phyloP scores from a whole-genome alignment of 805 yeast genomes.

The Vanderwaltozyma verrucispora region DNA sequence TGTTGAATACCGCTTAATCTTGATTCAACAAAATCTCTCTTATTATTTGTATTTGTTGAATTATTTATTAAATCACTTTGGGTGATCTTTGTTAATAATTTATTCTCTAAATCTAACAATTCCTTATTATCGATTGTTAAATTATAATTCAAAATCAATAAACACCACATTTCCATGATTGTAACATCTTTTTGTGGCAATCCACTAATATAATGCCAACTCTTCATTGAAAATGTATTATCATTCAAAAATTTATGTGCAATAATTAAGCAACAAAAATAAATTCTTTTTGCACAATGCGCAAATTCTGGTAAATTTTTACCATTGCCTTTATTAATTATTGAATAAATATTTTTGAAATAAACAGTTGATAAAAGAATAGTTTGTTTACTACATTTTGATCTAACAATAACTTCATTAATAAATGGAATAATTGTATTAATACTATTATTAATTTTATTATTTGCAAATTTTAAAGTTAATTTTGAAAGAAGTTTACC shows the following conservation, averaged over 20 bases:
- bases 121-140: not conserved
- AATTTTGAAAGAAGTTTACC: slow-evolving; percentile 1
- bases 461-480: slow-evolving; percentile 4
- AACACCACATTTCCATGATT: slow-evolving; percentile 22
- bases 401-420: slow-evolving; percentile 17
- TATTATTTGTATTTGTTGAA: not conserved
- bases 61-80: not conserved
- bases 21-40: not conserved
- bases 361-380: slow-evolving; percentile 13
- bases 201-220: slow-evolving; percentile 21
- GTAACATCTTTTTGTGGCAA: slow-evolving; percentile 10
- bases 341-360: slow-evolving; percentile 9
- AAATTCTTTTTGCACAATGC: slow-evolving; percentile 19
- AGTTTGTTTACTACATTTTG: slow-evolving; percentile 14
- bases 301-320: slow-evolving; percentile 14
- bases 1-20: not conserved
- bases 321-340: not conserved
- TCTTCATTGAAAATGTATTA: slow-evolving; percentile 18
- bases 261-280: slow-evolving; percentile 15
- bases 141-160: slow-evolving; percentile 13
- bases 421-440: slow-evolving; percentile 8
- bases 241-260: slow-evolving; percentile 22
- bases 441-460: slow-evolving; percentile 12
- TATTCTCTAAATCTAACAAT: not conserved
- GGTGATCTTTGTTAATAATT: not conserved